Evolutionary conservation across 2,329 filamentous ascomycete genomes (phyloP).

Genomic region (Diaporthe sp.): DNA sequence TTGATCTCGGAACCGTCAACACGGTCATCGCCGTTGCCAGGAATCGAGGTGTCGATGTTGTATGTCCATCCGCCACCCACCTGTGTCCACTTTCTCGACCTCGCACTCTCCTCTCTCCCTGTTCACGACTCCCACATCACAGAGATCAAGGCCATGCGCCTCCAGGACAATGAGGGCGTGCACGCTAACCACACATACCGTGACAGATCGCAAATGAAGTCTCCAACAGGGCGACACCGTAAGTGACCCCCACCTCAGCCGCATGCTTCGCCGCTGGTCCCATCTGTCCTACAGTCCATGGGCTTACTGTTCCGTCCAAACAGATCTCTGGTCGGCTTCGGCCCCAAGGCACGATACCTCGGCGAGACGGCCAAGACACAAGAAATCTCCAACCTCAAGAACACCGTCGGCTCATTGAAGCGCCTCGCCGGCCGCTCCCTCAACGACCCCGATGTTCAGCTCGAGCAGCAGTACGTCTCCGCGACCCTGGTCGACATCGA

Average conservation of each 20-base stretch:
- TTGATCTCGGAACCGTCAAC: slow-evolving; percentile 97
- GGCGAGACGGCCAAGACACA: slow-evolving; percentile 98
- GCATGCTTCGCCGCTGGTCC: slow-evolving; percentile 24
- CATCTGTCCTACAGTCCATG: neutral
- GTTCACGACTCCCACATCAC: neutral
- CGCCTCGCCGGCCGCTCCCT: slow-evolving; percentile 88
- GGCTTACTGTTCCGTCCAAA: slow-evolving; percentile 35
- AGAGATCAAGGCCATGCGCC: slow-evolving; percentile 18
- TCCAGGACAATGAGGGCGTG: slow-evolving; percentile 20
- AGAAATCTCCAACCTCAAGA: slow-evolving; percentile 99
- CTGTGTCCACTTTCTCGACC: slow-evolving; percentile 9
- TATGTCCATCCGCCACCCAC: slow-evolving; percentile 64
- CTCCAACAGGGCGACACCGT: slow-evolving; percentile 98
- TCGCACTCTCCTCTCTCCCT: neutral
- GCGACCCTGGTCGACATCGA: slow-evolving; percentile 88
- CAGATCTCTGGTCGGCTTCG: slow-evolving; percentile 94
- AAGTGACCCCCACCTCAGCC: slow-evolving; percentile 58
- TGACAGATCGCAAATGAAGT: slow-evolving; percentile 96
- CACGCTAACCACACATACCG: slow-evolving; percentile 35
- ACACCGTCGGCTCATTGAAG: slow-evolving; percentile 94
- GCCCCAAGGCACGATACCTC: slow-evolving; percentile 91
- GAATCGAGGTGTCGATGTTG: slow-evolving; percentile 98
- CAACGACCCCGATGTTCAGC: slow-evolving; percentile 90
- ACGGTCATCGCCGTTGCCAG: slow-evolving; percentile 97
- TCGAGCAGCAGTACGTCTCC: slow-evolving; percentile 92